A percentile compares a stretch with the other conserved stretches of the same genome.
phyloP scores from a whole-genome alignment of 495 filamentous ascomycete genomes.

The Tuber umbilicatum region DNA sequence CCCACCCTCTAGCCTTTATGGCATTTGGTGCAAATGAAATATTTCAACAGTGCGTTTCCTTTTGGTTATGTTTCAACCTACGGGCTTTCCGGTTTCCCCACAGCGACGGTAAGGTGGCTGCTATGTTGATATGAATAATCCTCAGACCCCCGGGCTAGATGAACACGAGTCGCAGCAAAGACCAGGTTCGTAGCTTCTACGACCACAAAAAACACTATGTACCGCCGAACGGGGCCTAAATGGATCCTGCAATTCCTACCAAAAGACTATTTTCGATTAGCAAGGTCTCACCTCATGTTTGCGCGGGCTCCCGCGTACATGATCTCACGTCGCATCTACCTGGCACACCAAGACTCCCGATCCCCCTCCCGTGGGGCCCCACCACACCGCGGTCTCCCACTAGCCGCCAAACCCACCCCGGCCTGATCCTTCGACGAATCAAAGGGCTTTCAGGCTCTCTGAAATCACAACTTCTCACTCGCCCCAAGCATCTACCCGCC shows the following conservation, averaged over 20 bases:
- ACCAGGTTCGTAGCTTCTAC: too few relatives aligned
- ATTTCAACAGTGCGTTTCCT: too few relatives aligned
- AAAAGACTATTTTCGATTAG: neutral
- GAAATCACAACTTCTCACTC: neutral
- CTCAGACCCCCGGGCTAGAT: too few relatives aligned
- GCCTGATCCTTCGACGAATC: neutral
- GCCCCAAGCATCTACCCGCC: neutral
- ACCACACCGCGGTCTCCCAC: neutral
- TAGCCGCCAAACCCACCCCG: neutral
- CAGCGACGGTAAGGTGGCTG: too few relatives aligned
- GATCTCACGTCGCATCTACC: neutral
- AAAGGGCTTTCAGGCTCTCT: neutral
- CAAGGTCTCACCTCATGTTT: neutral
- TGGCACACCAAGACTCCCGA: neutral
- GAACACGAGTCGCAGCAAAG: too few relatives aligned
- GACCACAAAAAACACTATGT: too few relatives aligned
- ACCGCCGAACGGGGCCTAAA: too few relatives aligned
- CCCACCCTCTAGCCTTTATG: too few relatives aligned
- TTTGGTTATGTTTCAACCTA: too few relatives aligned
- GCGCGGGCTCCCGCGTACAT: neutral
- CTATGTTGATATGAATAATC: too few relatives aligned
- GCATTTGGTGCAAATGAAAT: too few relatives aligned
- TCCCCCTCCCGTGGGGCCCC: neutral
- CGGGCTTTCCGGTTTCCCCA: too few relatives aligned
- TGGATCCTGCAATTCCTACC: neutral